These are phyloP conservation scores for Fusarium solani-melongenae DNA, from an alignment of 2,329 filamentous ascomycete species.

Conservation along the genomic window DNA sequence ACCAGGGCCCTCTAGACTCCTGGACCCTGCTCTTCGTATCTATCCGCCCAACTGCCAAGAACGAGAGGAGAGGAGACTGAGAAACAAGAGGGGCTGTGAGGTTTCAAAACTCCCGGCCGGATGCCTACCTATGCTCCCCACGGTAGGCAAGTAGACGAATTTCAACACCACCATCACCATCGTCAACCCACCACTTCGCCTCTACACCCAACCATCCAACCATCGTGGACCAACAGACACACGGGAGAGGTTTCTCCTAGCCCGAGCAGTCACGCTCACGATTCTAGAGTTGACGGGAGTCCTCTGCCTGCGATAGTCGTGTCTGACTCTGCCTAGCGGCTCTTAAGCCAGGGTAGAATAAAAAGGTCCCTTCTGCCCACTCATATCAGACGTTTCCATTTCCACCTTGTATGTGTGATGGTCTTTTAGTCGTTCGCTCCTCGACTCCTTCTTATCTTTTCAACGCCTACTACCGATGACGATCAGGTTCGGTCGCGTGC, in stretches of 20 bases:
- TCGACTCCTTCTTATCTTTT: constrained; percentile 6
- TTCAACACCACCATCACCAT: constrained; percentile 29
- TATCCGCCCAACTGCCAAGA: constrained; percentile 10
- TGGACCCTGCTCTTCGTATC: constrained; percentile 29
- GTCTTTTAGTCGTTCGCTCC: constrained; percentile 13
- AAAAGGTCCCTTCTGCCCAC: constrained; percentile 27
- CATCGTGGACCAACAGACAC: constrained; percentile 34
- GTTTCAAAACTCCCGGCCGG: constrained; percentile 24
- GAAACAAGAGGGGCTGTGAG: constrained; percentile 17
- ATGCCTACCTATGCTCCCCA: constrained; percentile 3
- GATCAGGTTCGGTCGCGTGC: constrained; percentile 30
- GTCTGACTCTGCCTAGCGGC: constrained; percentile 7
- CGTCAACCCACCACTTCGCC: constrained; percentile 33
- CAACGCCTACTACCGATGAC: constrained; percentile 18
- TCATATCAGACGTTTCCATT: not conserved
- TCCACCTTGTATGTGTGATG: constrained; percentile 24
- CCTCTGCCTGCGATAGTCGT: constrained; percentile 22
- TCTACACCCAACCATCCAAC: constrained; percentile 24
- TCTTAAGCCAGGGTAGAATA: constrained; percentile 23
- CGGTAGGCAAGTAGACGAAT: not conserved
- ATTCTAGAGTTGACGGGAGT: constrained; percentile 6
- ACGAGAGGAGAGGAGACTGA: not conserved
- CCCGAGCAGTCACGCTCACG: constrained; percentile 30
- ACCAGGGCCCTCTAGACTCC: not conserved
- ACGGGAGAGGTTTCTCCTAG: constrained; percentile 23